Evolutionary conservation across 805 yeast genomes (phyloP), one percentile per base, ranked within the genome.

Genomic region (Teunomyces atbi): DNA sequence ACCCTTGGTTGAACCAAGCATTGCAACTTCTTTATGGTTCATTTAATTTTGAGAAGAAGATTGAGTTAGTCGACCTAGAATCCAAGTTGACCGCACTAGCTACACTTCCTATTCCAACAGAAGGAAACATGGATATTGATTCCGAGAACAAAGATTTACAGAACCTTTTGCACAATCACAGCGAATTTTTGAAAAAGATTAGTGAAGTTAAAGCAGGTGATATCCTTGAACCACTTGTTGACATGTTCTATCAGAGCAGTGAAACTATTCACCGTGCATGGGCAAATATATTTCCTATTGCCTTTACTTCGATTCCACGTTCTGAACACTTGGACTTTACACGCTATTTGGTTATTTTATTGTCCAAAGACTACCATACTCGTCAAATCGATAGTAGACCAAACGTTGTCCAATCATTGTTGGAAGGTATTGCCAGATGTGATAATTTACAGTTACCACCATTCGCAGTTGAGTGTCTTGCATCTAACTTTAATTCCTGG

Each of bases 1-100:
- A 86, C 57, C 87, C 90, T 35, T 94, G 99, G 99, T 68, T 92
- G 50, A 89, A 89, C 61, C 98, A 92, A 63, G 98, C 96, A 0
- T 72, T 89, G 15, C 97, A 91, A 60, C 66, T 95, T 23, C 66
- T 94, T 5, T 89, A 85, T 58, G 96, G 94, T 0, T 76, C 96
- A 0, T 82, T 88, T 53, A 84, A 84, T 47, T 64, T 64, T 33
- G 75, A 76, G 0, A 70, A 76, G 45, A 62, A 58, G 2, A 55
- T 89, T 15, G 65, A 62, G 19, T 62, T 88, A 39, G 63, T 67
- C 2, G 65, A 66, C 0, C 73, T 68, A 12, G 82, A 83, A 38
- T 76, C 79, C 55, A 72, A 70, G 33, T 68, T 87, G 41, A 76
- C 87, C 4, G 68, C 82, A 0, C 67, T 84, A 38, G 61, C 64